Evolutionary conservation across 2,329 filamentous ascomycete species (phyloP).

Genomic region (Cladosporium cucumerinum): DNA sequence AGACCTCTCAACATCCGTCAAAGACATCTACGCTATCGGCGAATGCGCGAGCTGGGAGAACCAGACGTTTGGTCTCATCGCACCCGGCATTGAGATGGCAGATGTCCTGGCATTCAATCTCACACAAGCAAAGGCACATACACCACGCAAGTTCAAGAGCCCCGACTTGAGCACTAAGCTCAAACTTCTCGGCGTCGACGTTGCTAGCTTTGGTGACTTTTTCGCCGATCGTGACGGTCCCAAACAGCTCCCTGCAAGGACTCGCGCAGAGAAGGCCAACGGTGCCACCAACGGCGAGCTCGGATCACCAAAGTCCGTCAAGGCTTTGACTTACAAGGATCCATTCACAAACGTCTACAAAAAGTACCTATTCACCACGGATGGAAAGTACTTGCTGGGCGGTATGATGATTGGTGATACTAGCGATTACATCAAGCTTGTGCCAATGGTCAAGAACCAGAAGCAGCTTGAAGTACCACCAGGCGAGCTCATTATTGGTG

Average conservation of each 20-base stretch:
- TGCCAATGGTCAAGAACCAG: conserved; percentile 80
- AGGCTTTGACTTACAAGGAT: conserved; percentile 83
- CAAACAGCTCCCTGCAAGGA: conserved; percentile 64
- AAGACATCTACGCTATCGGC: conserved; percentile 80
- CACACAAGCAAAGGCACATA: conserved; percentile 72
- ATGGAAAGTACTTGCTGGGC: conserved; percentile 86
- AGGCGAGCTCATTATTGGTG: conserved; percentile 77
- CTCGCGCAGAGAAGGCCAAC: conserved; percentile 44
- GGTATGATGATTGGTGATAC: conserved; percentile 98
- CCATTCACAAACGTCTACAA: conserved; percentile 88
- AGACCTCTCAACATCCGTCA: conserved; percentile 64
- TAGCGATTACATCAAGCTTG: conserved; percentile 82
- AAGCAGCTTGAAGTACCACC: conserved; percentile 76
- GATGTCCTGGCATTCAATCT: conserved; percentile 89
- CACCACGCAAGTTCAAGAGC: conserved; percentile 67
- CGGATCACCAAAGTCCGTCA: conserved; percentile 58
- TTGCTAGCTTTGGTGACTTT: conserved; percentile 90
- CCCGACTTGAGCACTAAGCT: conserved; percentile 89
- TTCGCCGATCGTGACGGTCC: conserved; percentile 86
- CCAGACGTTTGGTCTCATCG: conserved; percentile 84
- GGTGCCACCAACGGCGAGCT: conserved; percentile 52
- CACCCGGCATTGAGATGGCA: conserved; percentile 87
- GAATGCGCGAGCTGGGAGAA: conserved; percentile 89
- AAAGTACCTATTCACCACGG: conserved; percentile 85
- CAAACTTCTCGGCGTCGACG: conserved; percentile 84